phyloP scores from a whole-genome alignment of 495 filamentous ascomycete species.

The Sabuloglossum arenarium region DNA sequence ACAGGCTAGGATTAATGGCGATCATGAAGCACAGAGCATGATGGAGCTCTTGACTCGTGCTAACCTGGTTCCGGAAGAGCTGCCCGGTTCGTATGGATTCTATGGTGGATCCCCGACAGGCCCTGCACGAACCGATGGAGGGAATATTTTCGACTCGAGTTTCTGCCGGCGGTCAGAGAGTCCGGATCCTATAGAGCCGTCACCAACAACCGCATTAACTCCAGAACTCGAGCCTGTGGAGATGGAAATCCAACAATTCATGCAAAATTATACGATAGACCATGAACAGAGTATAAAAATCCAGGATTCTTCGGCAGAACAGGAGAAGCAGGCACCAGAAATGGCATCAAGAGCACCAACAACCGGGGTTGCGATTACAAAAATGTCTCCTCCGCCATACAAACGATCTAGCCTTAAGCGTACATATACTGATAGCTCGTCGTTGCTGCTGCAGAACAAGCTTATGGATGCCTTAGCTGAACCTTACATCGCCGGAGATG shows the following conservation, averaged over 20 bases:
- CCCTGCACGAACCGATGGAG: slow-evolving; percentile 42
- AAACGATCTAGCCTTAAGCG: slow-evolving; percentile 60
- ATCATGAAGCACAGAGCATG: slow-evolving; percentile 76
- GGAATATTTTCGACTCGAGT: slow-evolving; percentile 64
- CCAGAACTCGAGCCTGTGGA: neutral
- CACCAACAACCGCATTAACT: neutral
- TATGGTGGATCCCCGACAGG: slow-evolving; percentile 48
- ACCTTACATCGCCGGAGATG: slow-evolving; percentile 33
- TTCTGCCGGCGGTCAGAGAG: slow-evolving; percentile 31
- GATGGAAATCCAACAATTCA: neutral
- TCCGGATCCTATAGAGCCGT: slow-evolving; percentile 23
- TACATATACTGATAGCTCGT: slow-evolving; percentile 64
- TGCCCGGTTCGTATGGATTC: slow-evolving; percentile 18
- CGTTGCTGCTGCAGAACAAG: slow-evolving; percentile 53
- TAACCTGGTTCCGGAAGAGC: slow-evolving; percentile 41
- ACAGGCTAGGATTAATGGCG: slow-evolving; percentile 62
- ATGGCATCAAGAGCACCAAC: neutral
- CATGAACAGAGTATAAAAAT: neutral
- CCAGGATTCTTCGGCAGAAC: neutral
- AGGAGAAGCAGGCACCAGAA: neutral
- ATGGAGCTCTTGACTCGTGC: slow-evolving; percentile 68
- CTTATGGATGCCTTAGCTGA: slow-evolving; percentile 77
- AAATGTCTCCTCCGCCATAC: neutral
- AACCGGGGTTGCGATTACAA: neutral
- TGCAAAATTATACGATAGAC: neutral